A percentile compares a stretch with the other conserved stretches of the same genome.
These are phyloP conservation scores for Fusarium sp. DNA, from an alignment of 2,329 filamentous ascomycete genomes.

Conservation along the genomic window DNA sequence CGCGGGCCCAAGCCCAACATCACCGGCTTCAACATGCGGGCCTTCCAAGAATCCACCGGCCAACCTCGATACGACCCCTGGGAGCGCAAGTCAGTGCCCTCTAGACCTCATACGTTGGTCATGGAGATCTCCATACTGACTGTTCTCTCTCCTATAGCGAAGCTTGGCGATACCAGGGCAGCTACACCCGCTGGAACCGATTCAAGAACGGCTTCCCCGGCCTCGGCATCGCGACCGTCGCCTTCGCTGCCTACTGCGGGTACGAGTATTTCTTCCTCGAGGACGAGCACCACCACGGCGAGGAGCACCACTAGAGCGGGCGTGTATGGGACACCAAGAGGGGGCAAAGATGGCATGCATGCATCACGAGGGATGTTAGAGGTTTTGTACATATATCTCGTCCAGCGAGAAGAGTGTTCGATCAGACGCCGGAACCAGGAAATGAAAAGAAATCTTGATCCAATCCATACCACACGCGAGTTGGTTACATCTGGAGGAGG, in stretches of 20 bases:
- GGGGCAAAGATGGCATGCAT: slow-evolving; percentile 22
- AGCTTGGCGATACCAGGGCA: slow-evolving; percentile 92
- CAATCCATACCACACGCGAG: not conserved
- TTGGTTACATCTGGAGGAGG: not conserved
- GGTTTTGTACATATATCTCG: slow-evolving; percentile 44
- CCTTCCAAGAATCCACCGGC: slow-evolving; percentile 79
- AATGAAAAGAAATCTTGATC: slow-evolving; percentile 36
- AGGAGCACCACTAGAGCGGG: slow-evolving; percentile 66
- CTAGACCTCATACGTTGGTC: not conserved
- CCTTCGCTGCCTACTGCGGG: slow-evolving; percentile 88
- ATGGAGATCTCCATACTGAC: slow-evolving; percentile 10
- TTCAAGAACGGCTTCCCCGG: slow-evolving; percentile 90
- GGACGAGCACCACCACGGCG: slow-evolving; percentile 72
- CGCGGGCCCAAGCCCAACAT: slow-evolving; percentile 75
- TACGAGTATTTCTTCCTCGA: slow-evolving; percentile 91
- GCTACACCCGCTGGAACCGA: slow-evolving; percentile 88
- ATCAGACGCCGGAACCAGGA: slow-evolving; percentile 32
- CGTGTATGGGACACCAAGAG: slow-evolving; percentile 24
- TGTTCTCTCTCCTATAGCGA: slow-evolving; percentile 70
- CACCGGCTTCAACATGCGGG: slow-evolving; percentile 91
- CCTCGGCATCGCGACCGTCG: slow-evolving; percentile 90
- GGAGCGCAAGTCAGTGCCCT: slow-evolving; percentile 69
- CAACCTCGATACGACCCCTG: slow-evolving; percentile 74
- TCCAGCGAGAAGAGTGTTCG: slow-evolving; percentile 26
- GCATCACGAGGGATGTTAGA: slow-evolving; percentile 10